phyloP scores from a whole-genome alignment of 192 early-diverging fungal genomes.

The Lobosporangium transversale region DNA sequence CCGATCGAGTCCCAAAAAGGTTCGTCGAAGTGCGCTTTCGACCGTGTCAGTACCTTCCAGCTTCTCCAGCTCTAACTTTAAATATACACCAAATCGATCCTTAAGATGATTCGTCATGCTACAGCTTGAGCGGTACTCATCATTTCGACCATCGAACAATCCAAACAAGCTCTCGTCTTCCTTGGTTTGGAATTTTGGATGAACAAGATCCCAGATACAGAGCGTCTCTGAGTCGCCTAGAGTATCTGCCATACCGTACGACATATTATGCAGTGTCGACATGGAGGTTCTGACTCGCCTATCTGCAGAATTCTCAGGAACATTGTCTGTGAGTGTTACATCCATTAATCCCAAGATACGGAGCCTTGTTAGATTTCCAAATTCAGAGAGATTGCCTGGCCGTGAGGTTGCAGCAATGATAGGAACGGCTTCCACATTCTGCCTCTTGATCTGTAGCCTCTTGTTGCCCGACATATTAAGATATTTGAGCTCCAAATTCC shows the following conservation, averaged over 20 bases:
- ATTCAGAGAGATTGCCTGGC: constrained; percentile 73
- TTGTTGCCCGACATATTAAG: constrained; percentile 93
- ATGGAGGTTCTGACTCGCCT: constrained; percentile 85
- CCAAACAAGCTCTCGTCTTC: constrained; percentile 92
- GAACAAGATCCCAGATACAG: constrained; percentile 86
- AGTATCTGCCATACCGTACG: constrained; percentile 89
- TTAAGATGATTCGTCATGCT: constrained; percentile 75
- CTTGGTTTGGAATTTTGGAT: constrained; percentile 82
- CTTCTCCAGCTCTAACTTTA: constrained; percentile 80
- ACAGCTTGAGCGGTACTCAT: constrained; percentile 56
- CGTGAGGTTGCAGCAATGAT: constrained; percentile 33
- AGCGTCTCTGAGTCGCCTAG: constrained; percentile 75
- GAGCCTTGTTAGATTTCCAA: constrained; percentile 79
- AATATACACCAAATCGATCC: constrained; percentile 72
- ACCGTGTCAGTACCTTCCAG: constrained; percentile 67
- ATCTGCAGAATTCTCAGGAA: constrained; percentile 85
- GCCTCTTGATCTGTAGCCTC: constrained; percentile 85
- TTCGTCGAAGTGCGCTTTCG: constrained; percentile 78
- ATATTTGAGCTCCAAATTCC: constrained; percentile 89
- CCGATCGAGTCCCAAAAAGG: constrained; percentile 85
- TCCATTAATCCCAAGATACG: constrained; percentile 90
- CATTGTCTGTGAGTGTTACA: constrained; percentile 75
- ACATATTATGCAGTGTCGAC: constrained; percentile 82
- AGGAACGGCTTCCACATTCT: constrained; percentile 60
- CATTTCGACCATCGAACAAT: constrained; percentile 79